Evolutionary conservation across 805 yeast genomes (phyloP), one percentile per base, ranked within the genome.

Genomic region (Metschnikowia rubicola): DNA sequence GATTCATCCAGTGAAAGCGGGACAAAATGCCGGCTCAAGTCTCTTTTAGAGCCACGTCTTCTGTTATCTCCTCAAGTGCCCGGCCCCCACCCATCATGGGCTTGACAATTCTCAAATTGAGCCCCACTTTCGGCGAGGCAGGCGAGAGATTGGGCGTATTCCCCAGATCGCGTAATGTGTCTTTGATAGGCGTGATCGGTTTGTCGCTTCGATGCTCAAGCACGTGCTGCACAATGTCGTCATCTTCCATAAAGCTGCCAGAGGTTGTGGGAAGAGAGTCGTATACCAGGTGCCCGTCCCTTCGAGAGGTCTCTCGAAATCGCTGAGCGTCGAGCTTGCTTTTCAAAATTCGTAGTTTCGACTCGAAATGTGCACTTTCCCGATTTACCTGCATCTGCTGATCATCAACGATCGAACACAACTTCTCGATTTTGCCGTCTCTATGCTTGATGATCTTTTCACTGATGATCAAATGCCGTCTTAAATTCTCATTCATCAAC

Each of bases 61-160:
- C 15, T 4, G 8, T n/a, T 9, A 26, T 21, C 17, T 41, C 33
- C 10, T 10, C 21, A 3, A 28, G 44, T 15, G 39, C 41, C 26
- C 37, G 43, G 9, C 48, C 44, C 10, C 83, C 83, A 1, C 86
- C 86, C 44, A 83, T 69, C 35, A 81, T 52, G 3, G 87, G 86
- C 60, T 81, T 83, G 15, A 83, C 80, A 8, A 84, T 83, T 43
- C 80, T 65, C 50, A 82, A 66, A 59, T 81, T 79, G 41, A 81
- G 64, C 1, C 85, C 85, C 17, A 68, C 65, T 50, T 70, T 68
- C 12, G 73, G 70, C 3, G 71, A 63, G 1, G 44, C 42, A 4
- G 58, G 60, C 10, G 60, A 50, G 21, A 46, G 33, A 39, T 32
- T 43, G 19, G 46, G 37, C 8, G 43, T 32, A 9, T 37, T 12